Evolutionary conservation across 2,329 filamentous ascomycete genomes (phyloP).

Genomic region (Boeremia exigua): DNA sequence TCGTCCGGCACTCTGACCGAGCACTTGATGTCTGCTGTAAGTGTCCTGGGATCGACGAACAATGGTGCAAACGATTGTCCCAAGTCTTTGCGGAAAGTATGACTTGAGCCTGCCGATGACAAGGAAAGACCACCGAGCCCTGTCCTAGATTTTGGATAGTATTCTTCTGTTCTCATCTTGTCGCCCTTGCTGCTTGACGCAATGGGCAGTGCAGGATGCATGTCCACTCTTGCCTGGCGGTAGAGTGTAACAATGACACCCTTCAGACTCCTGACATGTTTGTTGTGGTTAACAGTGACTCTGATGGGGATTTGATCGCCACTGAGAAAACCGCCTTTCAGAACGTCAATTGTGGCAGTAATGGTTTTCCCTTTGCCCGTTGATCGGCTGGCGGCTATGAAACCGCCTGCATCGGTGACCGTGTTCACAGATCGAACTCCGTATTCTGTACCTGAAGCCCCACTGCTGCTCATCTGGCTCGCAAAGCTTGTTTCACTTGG

Average conservation of each 20-base stretch:
- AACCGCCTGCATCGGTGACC: conserved; percentile 57
- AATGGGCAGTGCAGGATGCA: conserved; percentile 69
- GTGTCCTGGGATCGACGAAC: conserved; percentile 80
- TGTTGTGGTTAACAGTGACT: conserved; percentile 85
- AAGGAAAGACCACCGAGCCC: conserved; percentile 86
- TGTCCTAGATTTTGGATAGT: conserved; percentile 85
- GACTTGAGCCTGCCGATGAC: conserved; percentile 83
- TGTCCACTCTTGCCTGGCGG: conserved; percentile 88
- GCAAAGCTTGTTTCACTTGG: conserved; percentile 57
- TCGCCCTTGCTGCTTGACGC: conserved; percentile 69
- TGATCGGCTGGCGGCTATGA: conserved; percentile 50
- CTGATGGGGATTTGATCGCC: conserved; percentile 83
- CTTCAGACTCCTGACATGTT: conserved; percentile 86
- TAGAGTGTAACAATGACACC: conserved; percentile 94
- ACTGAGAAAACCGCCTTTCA: conserved; percentile 82
- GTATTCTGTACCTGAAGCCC: conserved; percentile 51
- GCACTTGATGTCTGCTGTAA: conserved; percentile 80
- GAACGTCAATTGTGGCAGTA: conserved; percentile 81
- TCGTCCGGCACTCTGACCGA: conserved; percentile 88
- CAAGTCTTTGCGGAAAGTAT: conserved; percentile 94
- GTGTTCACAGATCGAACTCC: conserved; percentile 49
- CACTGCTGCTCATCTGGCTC: conserved; percentile 65
- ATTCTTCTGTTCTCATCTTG: conserved; percentile 77
- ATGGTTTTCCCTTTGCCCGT: conserved; percentile 75
- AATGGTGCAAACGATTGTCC: conserved; percentile 87